phyloP scores from a whole-genome alignment of 176 grass and related monocot species.

The Rhipidocladum racemiflorum region DNA sequence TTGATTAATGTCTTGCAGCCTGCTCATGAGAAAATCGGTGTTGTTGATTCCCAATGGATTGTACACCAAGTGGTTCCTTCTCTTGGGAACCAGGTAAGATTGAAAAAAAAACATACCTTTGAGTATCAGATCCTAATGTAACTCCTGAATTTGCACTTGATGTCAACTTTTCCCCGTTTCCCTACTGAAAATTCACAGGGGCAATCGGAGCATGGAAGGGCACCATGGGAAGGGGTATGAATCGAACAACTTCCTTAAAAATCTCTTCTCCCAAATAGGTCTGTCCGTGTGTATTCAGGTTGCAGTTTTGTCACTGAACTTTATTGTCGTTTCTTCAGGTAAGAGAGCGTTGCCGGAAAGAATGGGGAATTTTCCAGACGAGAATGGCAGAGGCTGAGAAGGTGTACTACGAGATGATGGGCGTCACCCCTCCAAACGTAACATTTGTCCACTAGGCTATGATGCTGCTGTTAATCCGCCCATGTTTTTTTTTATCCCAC shows the following conservation, averaged over 20 bases:
- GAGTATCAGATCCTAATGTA: neutral
- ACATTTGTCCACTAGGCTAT: conserved; percentile 48
- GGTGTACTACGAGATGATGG: conserved; percentile 55
- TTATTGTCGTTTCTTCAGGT: conserved; percentile 40
- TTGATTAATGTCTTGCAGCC: conserved; percentile 38
- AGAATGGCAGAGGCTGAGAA: conserved; percentile 78
- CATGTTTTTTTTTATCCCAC: neutral
- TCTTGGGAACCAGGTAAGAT: conserved; percentile 68
- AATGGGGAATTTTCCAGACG: conserved; percentile 74
- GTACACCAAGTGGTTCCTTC: conserved; percentile 86
- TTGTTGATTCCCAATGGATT: conserved; percentile 98
- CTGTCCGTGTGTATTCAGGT: conserved; percentile 1
- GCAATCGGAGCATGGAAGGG: conserved; percentile 60
- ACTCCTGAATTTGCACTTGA: neutral
- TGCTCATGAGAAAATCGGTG: conserved; percentile 81
- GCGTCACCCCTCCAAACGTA: conserved; percentile 51
- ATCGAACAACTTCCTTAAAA: conserved; percentile 18
- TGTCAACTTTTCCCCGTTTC: neutral
- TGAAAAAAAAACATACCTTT: neutral
- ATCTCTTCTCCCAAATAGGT: neutral
- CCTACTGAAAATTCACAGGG: conserved; percentile 44
- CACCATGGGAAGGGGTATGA: conserved; percentile 82
- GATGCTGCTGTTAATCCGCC: conserved; percentile 15
- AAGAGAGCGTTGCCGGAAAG: conserved; percentile 69
- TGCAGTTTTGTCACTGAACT: neutral